These are phyloP conservation scores for Starmerella bombicola DNA, from an alignment of 805 yeast species.

Conservation along the genomic window DNA sequence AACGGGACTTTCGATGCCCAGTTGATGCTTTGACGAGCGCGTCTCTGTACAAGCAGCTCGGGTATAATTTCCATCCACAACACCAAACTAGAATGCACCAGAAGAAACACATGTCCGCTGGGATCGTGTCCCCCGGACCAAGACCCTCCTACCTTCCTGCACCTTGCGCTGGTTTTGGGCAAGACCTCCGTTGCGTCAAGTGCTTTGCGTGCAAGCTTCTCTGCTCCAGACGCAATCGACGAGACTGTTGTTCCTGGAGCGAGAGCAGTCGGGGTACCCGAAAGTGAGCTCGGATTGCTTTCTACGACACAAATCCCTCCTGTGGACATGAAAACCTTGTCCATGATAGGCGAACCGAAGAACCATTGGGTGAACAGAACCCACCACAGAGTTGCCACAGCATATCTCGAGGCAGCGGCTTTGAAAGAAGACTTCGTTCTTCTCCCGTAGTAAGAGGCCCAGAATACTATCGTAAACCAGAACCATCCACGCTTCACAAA, in stretches of 20 bases:
- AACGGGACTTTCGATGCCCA: conserved; percentile 27
- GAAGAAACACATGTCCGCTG: conserved; percentile 78
- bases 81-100: conserved; percentile 53
- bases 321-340: conserved; percentile 57
- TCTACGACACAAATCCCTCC: conserved; percentile 61
- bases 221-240: not conserved
- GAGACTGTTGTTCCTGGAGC: too few species aligned
- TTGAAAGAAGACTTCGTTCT: not conserved
- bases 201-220: not conserved
- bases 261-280: not conserved
- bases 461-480: conserved; percentile 55
- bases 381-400: conserved; percentile 68
- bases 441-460: conserved; percentile 17
- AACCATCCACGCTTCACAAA: conserved; percentile 90
- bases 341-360: conserved; percentile 81
- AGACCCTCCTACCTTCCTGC: conserved; percentile 49
- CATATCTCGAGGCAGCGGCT: conserved; percentile 32
- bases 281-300: too few species aligned
- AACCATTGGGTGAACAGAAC: conserved; percentile 74
- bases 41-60: not conserved
- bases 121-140: conserved; percentile 93
- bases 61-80: conserved; percentile 53
- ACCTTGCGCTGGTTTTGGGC: conserved; percentile 22
- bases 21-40: conserved; percentile 4
- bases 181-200: not conserved